Conservation (phyloP, 129 eudicot genomes). For the Flaveria bidentis region DNA sequence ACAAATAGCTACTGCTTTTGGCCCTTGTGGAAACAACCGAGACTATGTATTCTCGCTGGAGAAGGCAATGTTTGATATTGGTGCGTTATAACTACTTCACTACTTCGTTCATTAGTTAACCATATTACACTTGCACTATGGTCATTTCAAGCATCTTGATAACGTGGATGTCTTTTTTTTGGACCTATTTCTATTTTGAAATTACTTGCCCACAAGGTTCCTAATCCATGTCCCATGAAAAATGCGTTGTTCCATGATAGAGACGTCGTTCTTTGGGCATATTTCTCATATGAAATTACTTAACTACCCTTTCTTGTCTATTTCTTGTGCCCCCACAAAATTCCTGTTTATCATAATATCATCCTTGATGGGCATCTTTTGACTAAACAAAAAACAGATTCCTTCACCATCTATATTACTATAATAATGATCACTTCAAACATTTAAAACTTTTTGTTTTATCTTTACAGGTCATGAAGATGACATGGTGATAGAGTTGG, state of each 20-base stretch:
- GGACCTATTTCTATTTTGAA: not conserved
- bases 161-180: constrained; percentile 9
- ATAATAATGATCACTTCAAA: not conserved
- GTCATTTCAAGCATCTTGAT: not conserved
- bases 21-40: constrained; percentile 95
- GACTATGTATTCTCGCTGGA: constrained; percentile 81
- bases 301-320: not conserved
- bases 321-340: constrained; percentile 25
- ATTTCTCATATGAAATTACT: constrained; percentile 7
- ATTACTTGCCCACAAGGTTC: constrained; percentile 12
- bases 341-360: constrained; percentile 18
- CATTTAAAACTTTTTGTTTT: not conserved
- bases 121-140: not conserved
- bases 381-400: constrained; percentile 4
- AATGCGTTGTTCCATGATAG: not conserved
- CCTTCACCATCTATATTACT: not conserved
- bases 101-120: not conserved
- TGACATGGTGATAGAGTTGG: constrained; percentile 82
- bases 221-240: not conserved
- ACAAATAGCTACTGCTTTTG: constrained; percentile 95
- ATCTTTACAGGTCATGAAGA: constrained; percentile 76
- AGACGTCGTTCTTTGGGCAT: constrained; percentile 12
- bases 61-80: constrained; percentile 88
- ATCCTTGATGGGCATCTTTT: not conserved
- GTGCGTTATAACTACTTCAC: constrained; percentile 34